Evolutionary conservation across 768 basidiomycete genomes (phyloP).

Genomic region (Symmetrospora coprosmae): DNA sequence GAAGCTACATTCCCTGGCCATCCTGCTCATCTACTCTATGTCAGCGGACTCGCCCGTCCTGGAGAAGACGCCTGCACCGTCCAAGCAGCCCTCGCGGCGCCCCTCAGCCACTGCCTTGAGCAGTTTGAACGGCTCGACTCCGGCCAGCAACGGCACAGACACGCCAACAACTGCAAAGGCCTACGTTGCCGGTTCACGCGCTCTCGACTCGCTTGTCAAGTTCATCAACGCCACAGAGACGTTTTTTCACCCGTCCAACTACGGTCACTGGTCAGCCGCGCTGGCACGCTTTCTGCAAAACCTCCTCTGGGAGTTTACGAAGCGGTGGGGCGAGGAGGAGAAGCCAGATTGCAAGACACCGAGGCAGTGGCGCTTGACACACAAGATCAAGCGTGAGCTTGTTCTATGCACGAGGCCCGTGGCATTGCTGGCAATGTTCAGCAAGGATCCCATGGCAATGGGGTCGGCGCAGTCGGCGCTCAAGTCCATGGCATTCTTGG

Average conservation of each 20-base stretch:
- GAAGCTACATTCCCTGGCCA: conserved; percentile 54
- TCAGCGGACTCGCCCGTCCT: conserved; percentile 52
- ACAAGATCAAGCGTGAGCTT: conserved; percentile 64
- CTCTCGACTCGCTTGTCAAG: conserved; percentile 69
- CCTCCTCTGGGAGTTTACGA: conserved; percentile 57
- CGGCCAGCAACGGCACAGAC: background rate
- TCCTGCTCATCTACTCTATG: conserved; percentile 82
- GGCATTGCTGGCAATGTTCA: conserved; percentile 76
- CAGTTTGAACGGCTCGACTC: background rate
- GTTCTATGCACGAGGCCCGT: conserved; percentile 70
- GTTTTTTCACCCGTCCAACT: conserved; percentile 82
- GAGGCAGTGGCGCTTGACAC: conserved; percentile 59
- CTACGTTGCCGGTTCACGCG: conserved; percentile 59
- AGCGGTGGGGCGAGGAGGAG: conserved; percentile 58
- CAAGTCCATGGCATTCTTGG: conserved; percentile 61
- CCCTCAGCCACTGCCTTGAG: conserved; percentile 34
- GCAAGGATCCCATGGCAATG: conserved; percentile 60
- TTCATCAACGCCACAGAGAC: conserved; percentile 74
- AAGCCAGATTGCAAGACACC: conserved; percentile 68
- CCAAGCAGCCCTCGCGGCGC: conserved; percentile 38
- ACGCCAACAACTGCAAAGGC: background rate
- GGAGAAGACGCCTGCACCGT: conserved; percentile 46
- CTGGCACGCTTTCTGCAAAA: conserved; percentile 55
- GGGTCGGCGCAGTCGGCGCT: conserved; percentile 62
- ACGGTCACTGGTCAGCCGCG: conserved; percentile 60